These are phyloP conservation scores for Clarireedia homoeocarpa DNA, from an alignment of 2,329 filamentous ascomycete genomes.

Conservation along the genomic window DNA sequence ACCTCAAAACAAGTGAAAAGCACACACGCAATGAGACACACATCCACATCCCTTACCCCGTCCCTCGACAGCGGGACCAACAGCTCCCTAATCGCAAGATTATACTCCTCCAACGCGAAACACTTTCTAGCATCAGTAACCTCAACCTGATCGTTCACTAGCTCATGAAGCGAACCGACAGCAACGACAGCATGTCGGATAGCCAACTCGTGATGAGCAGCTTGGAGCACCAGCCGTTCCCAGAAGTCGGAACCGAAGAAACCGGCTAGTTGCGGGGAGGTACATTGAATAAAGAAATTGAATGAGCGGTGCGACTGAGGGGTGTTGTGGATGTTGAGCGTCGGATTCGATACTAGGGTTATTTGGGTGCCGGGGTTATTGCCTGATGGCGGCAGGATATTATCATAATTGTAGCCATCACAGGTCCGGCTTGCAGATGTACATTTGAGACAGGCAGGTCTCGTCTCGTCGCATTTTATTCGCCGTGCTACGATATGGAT, in stretches of 20 bases:
- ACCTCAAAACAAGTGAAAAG: slow-evolving; percentile 20
- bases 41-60: slow-evolving; percentile 11
- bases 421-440: slow-evolving; percentile 17
- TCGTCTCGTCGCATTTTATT: slow-evolving; percentile 23
- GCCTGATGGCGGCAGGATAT: background rate
- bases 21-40: slow-evolving; percentile 17
- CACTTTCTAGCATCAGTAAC: background rate
- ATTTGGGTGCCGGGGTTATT: background rate
- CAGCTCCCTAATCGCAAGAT: slow-evolving; percentile 13
- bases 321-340: slow-evolving; percentile 8
- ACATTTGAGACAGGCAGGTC: slow-evolving; percentile 19
- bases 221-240: slow-evolving; percentile 51
- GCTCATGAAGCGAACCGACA: slow-evolving; percentile 19
- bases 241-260: slow-evolving; percentile 59
- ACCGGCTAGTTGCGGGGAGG: slow-evolving; percentile 52
- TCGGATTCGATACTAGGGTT: slow-evolving; percentile 2
- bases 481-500: slow-evolving; percentile 5
- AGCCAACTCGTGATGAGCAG: slow-evolving; percentile 41
- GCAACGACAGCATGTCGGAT: slow-evolving; percentile 20
- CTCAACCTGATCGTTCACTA: slow-evolving; percentile 1
- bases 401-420: slow-evolving; percentile 20
- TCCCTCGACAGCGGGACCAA: slow-evolving; percentile 6
- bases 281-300: slow-evolving; percentile 49
- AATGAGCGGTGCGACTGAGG: slow-evolving; percentile 37
- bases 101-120: slow-evolving; percentile 19